Percentiles rank a stretch among this genome's conserved stretches.
Evolutionary conservation across 768 basidiomycete genomes (phyloP).

Genomic region (Galerina sulciceps): DNA sequence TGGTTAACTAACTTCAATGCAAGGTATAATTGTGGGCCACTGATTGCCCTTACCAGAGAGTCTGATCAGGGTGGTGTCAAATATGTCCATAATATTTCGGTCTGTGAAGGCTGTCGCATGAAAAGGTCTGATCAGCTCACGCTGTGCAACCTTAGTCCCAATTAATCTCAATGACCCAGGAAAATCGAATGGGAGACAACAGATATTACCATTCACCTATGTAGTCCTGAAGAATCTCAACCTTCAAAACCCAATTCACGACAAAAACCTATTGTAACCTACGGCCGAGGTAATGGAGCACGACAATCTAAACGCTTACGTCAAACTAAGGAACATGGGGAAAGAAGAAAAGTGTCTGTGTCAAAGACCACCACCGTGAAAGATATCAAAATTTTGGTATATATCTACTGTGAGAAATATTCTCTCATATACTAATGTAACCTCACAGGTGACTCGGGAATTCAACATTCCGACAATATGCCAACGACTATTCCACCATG

Average conservation of each 20-base stretch:
- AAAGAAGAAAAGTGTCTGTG: conserved; percentile 56
- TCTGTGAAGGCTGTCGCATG: conserved; percentile 65
- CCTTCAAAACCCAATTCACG: conserved; percentile 9
- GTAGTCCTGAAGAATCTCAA: conserved; percentile 19
- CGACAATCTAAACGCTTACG: conserved; percentile 78
- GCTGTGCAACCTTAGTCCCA: conserved; percentile 4
- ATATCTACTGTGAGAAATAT: conserved; percentile 19
- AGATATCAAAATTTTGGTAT: conserved; percentile 76
- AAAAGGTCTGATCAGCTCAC: conserved; percentile 46
- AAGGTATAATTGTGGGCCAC: conserved; percentile 63
- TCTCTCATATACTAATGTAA: neutral
- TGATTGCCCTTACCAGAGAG: conserved; percentile 40
- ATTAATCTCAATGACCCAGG: conserved; percentile 31
- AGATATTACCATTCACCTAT: conserved; percentile 62
- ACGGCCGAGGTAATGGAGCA: conserved; percentile 44
- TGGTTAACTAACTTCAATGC: conserved; percentile 13
- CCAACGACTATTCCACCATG: conserved; percentile 69
- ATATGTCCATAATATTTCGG: conserved; percentile 53
- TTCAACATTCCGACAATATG: conserved; percentile 75
- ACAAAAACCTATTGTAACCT: conserved; percentile 20
- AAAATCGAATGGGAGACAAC: conserved; percentile 62
- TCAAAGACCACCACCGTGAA: conserved; percentile 72
- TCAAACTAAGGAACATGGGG: conserved; percentile 53
- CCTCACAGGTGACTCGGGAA: conserved; percentile 59
- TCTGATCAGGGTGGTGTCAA: conserved; percentile 30